Percentiles rank a stretch among this genome's conserved stretches.
phyloP scores from a whole-genome alignment of 306 rosid genomes.

The Fragaria ananassa region DNA sequence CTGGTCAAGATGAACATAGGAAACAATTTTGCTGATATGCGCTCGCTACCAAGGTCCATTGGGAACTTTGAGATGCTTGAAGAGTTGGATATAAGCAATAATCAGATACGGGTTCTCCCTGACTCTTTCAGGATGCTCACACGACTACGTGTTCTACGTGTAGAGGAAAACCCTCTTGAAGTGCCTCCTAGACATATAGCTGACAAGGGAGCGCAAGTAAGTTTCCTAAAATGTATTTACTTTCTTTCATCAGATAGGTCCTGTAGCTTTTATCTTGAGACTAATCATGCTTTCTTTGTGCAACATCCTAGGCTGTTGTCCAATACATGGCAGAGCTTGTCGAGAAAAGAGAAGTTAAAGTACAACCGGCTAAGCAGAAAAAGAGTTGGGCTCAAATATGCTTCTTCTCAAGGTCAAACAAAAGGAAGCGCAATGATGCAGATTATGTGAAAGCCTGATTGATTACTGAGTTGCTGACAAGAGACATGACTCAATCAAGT shows the following conservation, averaged over 20 bases:
- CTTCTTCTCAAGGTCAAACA: slow-evolving; percentile 65
- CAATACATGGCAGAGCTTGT: slow-evolving; percentile 69
- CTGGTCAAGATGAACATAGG: slow-evolving; percentile 84
- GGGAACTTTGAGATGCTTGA: slow-evolving; percentile 91
- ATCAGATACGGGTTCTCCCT: slow-evolving; percentile 77
- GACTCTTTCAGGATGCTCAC: slow-evolving; percentile 72
- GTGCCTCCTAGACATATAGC: slow-evolving; percentile 76
- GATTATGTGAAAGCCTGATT: slow-evolving; percentile 55
- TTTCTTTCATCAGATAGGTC: slow-evolving; percentile 20
- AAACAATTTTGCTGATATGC: slow-evolving; percentile 82
- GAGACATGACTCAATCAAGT: slow-evolving; percentile 33
- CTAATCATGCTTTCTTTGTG: slow-evolving; percentile 25
- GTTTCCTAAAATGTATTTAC: background rate
- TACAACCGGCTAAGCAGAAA: slow-evolving; percentile 57
- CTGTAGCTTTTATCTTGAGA: background rate
- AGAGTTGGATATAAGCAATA: slow-evolving; percentile 87
- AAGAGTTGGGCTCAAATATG: slow-evolving; percentile 76
- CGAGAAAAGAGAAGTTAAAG: slow-evolving; percentile 51
- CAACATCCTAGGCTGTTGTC: slow-evolving; percentile 73
- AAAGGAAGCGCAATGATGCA: slow-evolving; percentile 61
- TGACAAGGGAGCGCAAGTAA: slow-evolving; percentile 83
- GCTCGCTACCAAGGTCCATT: slow-evolving; percentile 66
- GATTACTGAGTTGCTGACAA: slow-evolving; percentile 16
- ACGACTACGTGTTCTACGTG: slow-evolving; percentile 55
- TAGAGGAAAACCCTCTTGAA: slow-evolving; percentile 85